Conservation (phyloP, 1,139 yeast genomes). For the Meyerozyma carpophila region DNA sequence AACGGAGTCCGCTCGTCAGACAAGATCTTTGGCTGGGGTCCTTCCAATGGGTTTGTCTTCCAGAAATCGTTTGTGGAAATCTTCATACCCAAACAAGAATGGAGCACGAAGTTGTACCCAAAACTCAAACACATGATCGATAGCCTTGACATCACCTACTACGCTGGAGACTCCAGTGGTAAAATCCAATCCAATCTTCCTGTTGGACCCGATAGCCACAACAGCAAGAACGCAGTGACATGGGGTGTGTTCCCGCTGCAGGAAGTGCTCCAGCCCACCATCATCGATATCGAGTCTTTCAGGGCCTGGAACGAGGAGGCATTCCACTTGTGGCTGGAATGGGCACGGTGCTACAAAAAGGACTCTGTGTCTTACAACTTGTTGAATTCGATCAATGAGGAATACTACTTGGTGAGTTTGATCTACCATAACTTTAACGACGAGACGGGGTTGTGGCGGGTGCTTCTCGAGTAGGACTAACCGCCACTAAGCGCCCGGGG, state of each 20-base stretch:
- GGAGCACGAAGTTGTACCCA: constrained; percentile 54
- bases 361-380: constrained; percentile 52
- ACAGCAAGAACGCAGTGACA: constrained; percentile 69
- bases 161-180: constrained; percentile 59
- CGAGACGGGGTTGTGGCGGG: constrained; percentile 74
- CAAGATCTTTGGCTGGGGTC: constrained; percentile 81
- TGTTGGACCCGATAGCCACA: constrained; percentile 17
- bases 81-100: constrained; percentile 25
- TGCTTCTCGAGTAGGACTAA: constrained; percentile 21
- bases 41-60: constrained; percentile 10
- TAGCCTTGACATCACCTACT: constrained; percentile 54
- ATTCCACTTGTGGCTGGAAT: constrained; percentile 82
- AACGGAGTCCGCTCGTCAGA: constrained; percentile 74
- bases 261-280: constrained; percentile 83
- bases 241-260: constrained; percentile 95
- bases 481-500: background rate
- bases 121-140: constrained; percentile 41
- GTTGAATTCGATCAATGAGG: constrained; percentile 53
- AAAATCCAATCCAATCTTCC: constrained; percentile 58
- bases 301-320: constrained; percentile 95
- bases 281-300: constrained; percentile 82
- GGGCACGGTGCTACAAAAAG: constrained; percentile 77
- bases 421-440: constrained; percentile 80
- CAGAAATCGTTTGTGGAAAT: constrained; percentile 14
- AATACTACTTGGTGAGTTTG: constrained; percentile 73